Base-by-base conservation (phyloP, 2,329 filamentous ascomycete species). In the Neurospora sp. region DNA sequence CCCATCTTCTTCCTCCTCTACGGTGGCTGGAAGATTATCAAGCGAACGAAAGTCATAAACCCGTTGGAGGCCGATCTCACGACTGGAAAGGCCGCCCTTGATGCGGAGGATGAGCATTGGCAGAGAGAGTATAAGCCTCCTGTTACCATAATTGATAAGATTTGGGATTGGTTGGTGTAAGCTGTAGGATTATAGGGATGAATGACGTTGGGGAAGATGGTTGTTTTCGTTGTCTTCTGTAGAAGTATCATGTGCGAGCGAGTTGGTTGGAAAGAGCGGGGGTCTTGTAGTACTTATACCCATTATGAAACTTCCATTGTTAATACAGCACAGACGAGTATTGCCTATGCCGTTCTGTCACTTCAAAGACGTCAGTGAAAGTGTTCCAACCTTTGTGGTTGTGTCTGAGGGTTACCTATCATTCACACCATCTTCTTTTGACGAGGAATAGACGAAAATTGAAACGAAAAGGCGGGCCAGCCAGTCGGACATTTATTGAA, bases 21-120 rank as follows among this genome's bases (percentile, higher is more conserved):
- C 75, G 67, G 87, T 11, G 84, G 82, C 3, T 90, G 87, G 85
- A 90, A 90, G 77, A 19, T 88, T 4, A 67, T 84, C 72, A 85
- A 88, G 76, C 82, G 80, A 74, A 87, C 86, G 0, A 85, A 84
- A 72, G 82, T 81, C 72, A 75, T 81, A 66, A 81, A 79, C 67
- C 79, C 84, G 0, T 77, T 83, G 17, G 84, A 88, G 58, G 82
- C 85, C 1, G 87, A 90, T 77, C 75, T 89, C 42, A 76, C 81
- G 28, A 82, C 83, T 23, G 86, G 86, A 72, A 76, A 88, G 33
- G 84, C 83, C 2, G 86, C 87, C 75, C 86, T 90, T 72, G 87
- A 87, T 67, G 84, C 85, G 72, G 67, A 70, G 43, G 69, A 71
- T 42, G 68, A 36, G 38, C 66, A 70, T 38, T 72, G 70, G 70